Percentiles rank a stretch among this genome's conserved stretches.
These are phyloP conservation scores for Malania oleifera DNA, from an alignment of 164 flowering plant genomes.

Conservation along the genomic window DNA sequence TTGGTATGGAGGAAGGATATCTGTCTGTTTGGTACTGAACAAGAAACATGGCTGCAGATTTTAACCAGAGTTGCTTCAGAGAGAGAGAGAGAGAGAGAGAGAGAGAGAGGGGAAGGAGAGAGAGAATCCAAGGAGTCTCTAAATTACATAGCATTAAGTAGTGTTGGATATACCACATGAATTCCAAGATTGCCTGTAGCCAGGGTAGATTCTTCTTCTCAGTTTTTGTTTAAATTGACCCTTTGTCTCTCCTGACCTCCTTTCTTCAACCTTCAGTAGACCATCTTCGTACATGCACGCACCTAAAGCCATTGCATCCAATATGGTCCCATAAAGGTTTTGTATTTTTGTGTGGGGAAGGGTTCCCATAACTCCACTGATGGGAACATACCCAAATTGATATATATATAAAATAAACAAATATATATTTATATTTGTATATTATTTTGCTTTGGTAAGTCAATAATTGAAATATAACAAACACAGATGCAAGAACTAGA, in stretches of 20 bases:
- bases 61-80: too few species aligned
- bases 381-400: slow-evolving; percentile 16
- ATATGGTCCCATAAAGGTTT: slow-evolving; percentile 14
- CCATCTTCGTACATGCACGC: not conserved
- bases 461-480: too few species aligned
- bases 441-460: too few species aligned
- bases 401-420: too few species aligned
- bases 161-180: not conserved
- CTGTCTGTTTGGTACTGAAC: slow-evolving; percentile 25
- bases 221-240: not conserved
- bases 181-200: slow-evolving; percentile 7
- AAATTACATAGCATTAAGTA: not conserved
- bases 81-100: not conserved
- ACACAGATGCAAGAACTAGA: too few species aligned
- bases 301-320: not conserved
- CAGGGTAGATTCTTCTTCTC: not conserved
- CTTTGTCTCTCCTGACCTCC: not conserved
- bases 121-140: not conserved
- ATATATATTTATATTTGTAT: too few species aligned
- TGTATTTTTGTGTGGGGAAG: slow-evolving; percentile 7
- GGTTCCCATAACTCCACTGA: not conserved
- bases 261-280: not conserved
- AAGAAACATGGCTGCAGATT: slow-evolving; percentile 2
- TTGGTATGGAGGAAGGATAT: slow-evolving; percentile 20
- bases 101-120: slow-evolving; percentile 9